Percentiles rank a stretch among this genome's conserved stretches.
These are phyloP conservation scores for Trypanosoma avium DNA, from an alignment of 208 protist species.

Conservation along the genomic window DNA sequence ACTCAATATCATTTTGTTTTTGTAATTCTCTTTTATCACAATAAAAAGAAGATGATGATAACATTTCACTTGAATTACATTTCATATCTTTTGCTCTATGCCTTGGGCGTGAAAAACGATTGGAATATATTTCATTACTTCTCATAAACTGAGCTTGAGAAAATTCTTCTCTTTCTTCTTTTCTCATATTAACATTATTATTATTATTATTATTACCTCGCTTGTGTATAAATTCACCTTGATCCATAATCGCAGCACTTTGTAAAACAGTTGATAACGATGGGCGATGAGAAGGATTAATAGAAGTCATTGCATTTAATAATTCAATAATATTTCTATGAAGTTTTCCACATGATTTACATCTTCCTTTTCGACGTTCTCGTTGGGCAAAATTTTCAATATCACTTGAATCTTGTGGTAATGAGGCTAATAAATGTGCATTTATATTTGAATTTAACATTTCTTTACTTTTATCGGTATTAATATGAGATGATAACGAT, in stretches of 20 bases:
- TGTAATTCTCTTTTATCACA: not conserved
- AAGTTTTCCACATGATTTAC: conserved; percentile 36
- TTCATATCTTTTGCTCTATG: not conserved
- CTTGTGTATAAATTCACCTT: conserved; percentile 18
- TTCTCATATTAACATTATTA: not conserved
- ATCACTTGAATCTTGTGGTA: not conserved
- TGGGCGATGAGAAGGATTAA: conserved; percentile 26
- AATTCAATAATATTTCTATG: conserved; percentile 39
- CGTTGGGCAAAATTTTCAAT: not conserved
- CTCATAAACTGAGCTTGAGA: too few relatives aligned
- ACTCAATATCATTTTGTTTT: not conserved
- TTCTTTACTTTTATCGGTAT: not conserved
- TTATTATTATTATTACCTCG: not conserved
- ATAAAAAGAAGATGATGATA: not conserved
- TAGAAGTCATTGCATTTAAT: conserved; percentile 37
- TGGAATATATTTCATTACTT: not conserved
- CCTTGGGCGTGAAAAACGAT: not conserved
- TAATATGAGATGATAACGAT: not conserved
- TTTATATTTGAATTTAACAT: too few relatives aligned
- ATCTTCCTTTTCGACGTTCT: conserved; percentile 15
- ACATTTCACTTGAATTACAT: not conserved
- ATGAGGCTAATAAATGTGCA: conserved; percentile 7
- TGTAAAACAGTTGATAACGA: conserved; percentile 25
- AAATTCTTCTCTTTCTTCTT: not conserved
- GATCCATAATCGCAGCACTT: conserved; percentile 34